These are phyloP conservation scores for Noccaea caerulescens DNA, from an alignment of 345 rosid species.

Conservation along the genomic window DNA sequence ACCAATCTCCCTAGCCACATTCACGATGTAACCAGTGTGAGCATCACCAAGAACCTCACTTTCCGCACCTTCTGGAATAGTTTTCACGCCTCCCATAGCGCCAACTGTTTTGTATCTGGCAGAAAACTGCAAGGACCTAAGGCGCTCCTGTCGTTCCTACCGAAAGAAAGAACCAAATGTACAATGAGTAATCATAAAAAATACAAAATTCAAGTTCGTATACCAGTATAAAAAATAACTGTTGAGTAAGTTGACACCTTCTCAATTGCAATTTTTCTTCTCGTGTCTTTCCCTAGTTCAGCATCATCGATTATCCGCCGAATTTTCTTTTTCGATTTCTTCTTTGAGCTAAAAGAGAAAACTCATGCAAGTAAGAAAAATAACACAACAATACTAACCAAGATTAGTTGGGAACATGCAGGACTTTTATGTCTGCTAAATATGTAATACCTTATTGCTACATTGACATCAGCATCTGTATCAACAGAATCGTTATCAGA, in stretches of 20 bases:
- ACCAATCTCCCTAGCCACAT: constrained; percentile 95
- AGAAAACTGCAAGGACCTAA: constrained; percentile 87
- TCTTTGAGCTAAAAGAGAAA: constrained; percentile 59
- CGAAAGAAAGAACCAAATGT: constrained; percentile 36
- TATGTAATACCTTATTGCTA: constrained; percentile 58
- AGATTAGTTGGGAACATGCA: constrained; percentile 27
- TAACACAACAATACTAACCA: neutral
- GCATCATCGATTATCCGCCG: constrained; percentile 96
- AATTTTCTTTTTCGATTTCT: constrained; percentile 78
- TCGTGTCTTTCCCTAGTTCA: constrained; percentile 97
- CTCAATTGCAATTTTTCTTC: constrained; percentile 96
- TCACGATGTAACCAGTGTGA: constrained; percentile 79
- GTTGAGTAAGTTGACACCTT: constrained; percentile 56
- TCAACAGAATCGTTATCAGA: constrained; percentile 72
- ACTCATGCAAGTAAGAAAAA: neutral
- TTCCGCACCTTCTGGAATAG: constrained; percentile 63
- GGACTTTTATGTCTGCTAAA: constrained; percentile 9
- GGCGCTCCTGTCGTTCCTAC: constrained; percentile 96
- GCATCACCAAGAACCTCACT: constrained; percentile 87
- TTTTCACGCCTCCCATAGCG: constrained; percentile 52
- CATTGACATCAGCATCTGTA: constrained; percentile 61
- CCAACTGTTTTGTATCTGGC: constrained; percentile 59
- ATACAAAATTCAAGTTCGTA: neutral
- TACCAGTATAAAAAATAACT: constrained; percentile 25
- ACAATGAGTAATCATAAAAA: constrained; percentile 24